These are phyloP conservation scores for Calocybe indica DNA, from an alignment of 768 basidiomycete species.

Conservation along the genomic window DNA sequence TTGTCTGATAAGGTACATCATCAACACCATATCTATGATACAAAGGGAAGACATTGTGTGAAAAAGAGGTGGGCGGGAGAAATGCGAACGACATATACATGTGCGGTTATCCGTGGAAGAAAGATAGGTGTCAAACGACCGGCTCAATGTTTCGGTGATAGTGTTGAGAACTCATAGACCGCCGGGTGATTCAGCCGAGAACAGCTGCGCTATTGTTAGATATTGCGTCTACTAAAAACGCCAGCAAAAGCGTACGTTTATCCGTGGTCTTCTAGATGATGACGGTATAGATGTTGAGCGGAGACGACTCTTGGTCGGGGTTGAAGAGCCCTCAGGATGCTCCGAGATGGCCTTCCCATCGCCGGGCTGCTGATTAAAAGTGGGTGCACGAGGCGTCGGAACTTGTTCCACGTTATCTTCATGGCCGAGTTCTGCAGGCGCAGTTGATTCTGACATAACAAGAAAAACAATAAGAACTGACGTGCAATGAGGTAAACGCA, in stretches of 20 bases:
- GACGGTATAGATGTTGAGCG: conserved; percentile 31
- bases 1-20: too few species aligned
- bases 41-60: too few species aligned
- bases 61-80: too few species aligned
- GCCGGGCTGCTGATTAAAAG: too few species aligned
- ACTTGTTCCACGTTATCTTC: neutral
- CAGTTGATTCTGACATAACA: neutral
- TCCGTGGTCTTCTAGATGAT: conserved; percentile 19
- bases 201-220: conserved; percentile 18
- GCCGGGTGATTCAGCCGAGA: conserved; percentile 37
- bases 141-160: neutral
- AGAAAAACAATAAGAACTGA: neutral
- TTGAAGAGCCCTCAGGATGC: neutral
- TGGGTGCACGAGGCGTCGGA: too few species aligned
- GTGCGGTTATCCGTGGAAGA: too few species aligned
- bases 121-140: too few species aligned
- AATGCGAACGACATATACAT: too few species aligned
- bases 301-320: conserved; percentile 17
- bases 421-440: neutral
- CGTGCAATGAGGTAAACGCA: neutral
- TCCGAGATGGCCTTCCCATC: too few species aligned
- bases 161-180: conserved; percentile 19
- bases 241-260: conserved; percentile 7
- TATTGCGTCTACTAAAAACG: too few species aligned
- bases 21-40: too few species aligned